Evolutionary conservation across 768 basidiomycete species (phyloP).

Genomic region (Pisolithus tinctorius): DNA sequence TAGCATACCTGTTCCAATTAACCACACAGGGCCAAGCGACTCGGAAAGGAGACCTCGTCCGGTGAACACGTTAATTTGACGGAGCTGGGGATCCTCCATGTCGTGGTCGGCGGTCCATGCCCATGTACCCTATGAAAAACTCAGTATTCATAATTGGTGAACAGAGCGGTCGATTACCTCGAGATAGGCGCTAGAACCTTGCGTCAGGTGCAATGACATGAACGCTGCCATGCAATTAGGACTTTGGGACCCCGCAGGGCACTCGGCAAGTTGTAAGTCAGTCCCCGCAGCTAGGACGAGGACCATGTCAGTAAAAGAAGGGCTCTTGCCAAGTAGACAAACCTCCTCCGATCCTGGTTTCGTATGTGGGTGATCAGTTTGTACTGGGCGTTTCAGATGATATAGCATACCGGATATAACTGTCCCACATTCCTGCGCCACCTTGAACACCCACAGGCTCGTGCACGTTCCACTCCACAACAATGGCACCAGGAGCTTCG

Average conservation of each 20-base stretch:
- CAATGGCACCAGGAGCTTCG: slow-evolving; percentile 37
- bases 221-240: slow-evolving; percentile 57
- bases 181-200: slow-evolving; percentile 48
- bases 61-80: slow-evolving; percentile 49
- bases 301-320: slow-evolving; percentile 7
- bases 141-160: not conserved
- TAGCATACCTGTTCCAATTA: slow-evolving; percentile 57
- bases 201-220: slow-evolving; percentile 55
- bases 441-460: slow-evolving; percentile 45
- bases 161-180: slow-evolving; percentile 36
- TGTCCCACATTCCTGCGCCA: slow-evolving; percentile 48
- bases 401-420: slow-evolving; percentile 30
- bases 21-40: slow-evolving; percentile 72
- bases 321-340: not conserved
- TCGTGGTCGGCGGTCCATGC: slow-evolving; percentile 80
- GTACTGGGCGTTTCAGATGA: not conserved
- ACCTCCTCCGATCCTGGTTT: slow-evolving; percentile 24
- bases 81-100: slow-evolving; percentile 45
- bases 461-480: slow-evolving; percentile 55
- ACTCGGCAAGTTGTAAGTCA: slow-evolving; percentile 40
- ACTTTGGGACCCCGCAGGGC: slow-evolving; percentile 38
- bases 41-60: slow-evolving; percentile 76
- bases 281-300: slow-evolving; percentile 42
- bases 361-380: slow-evolving; percentile 4
- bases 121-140: slow-evolving; percentile 53